These are phyloP conservation scores for Mycena haematopus DNA, from an alignment of 768 basidiomycete species.

Conservation along the genomic window DNA sequence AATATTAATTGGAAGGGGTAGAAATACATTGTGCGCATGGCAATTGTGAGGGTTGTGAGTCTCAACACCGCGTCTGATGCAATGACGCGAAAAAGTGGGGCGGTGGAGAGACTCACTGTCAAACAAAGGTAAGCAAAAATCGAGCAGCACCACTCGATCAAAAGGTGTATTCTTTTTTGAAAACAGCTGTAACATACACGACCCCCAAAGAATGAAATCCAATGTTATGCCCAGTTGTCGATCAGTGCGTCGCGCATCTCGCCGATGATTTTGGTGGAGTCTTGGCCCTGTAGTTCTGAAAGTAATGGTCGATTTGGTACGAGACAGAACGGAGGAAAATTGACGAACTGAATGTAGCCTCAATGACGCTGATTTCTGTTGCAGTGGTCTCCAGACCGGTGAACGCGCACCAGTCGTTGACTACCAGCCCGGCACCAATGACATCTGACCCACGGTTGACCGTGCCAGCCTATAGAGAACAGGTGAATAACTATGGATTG, in stretches of 20 bases:
- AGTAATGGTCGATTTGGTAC: slow-evolving; percentile 9
- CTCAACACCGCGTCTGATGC: no score
- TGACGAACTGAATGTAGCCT: slow-evolving; percentile 92
- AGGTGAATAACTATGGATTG: background rate
- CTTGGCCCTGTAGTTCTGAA: slow-evolving; percentile 85
- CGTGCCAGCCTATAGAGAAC: slow-evolving; percentile 83
- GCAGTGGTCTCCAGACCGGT: slow-evolving; percentile 99
- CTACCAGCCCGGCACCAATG: slow-evolving; percentile 95
- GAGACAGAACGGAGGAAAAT: background rate
- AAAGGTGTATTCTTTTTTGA: no score
- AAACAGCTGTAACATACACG: no score
- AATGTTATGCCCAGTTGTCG: slow-evolving; percentile 85
- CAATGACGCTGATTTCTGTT: slow-evolving; percentile 97
- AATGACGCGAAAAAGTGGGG: no score
- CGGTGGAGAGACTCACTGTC: no score
- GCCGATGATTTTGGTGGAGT: slow-evolving; percentile 80
- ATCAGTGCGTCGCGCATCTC: slow-evolving; percentile 93
- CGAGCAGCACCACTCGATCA: no score
- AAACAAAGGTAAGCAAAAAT: no score
- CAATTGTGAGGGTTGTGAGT: no score
- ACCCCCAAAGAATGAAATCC: background rate
- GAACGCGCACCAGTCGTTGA: slow-evolving; percentile 99
- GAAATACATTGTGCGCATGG: no score
- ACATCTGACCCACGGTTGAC: slow-evolving; percentile 99
- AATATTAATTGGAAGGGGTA: no score